Conservation (phyloP, 805 yeast species). For the Saturnispora saitoi region DNA sequence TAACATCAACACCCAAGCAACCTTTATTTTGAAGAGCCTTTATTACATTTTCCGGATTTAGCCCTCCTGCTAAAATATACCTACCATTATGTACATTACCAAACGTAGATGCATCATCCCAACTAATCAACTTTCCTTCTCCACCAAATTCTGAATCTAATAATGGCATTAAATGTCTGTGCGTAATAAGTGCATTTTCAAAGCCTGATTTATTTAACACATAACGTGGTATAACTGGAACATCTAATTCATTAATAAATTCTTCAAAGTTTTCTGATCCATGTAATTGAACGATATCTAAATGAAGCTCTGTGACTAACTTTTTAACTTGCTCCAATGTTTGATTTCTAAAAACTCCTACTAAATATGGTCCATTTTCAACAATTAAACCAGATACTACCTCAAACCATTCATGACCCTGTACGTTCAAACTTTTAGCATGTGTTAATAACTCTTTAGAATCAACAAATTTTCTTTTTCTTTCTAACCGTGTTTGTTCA, state of each 20-base stretch:
- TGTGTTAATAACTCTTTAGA: slow-evolving; percentile 16
- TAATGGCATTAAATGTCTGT: slow-evolving; percentile 47
- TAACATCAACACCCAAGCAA: slow-evolving; percentile 80
- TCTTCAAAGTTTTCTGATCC: slow-evolving; percentile 57
- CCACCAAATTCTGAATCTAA: slow-evolving; percentile 91
- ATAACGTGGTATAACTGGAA: slow-evolving; percentile 68
- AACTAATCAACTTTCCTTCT: slow-evolving; percentile 72
- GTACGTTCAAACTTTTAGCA: slow-evolving; percentile 12
- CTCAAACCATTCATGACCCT: slow-evolving; percentile 29
- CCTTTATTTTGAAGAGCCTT: slow-evolving; percentile 45
- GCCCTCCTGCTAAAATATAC: slow-evolving; percentile 83
- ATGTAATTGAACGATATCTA: slow-evolving; percentile 85
- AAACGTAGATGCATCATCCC: slow-evolving; percentile 46
- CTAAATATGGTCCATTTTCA: slow-evolving; percentile 55
- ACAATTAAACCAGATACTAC: slow-evolving; percentile 20
- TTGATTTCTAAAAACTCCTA: slow-evolving; percentile 90
- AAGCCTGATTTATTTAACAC: slow-evolving; percentile 46
- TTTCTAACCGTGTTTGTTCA: slow-evolving; percentile 17
- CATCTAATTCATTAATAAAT: slow-evolving; percentile 29
- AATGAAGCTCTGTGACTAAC: slow-evolving; percentile 34
- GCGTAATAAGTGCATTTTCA: slow-evolving; percentile 18
- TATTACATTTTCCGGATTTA: slow-evolving; percentile 63
- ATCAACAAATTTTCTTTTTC: slow-evolving; percentile 18
- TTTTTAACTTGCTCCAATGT: slow-evolving; percentile 48
- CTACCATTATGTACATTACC: slow-evolving; percentile 24